Base-by-base conservation (phyloP, 2,329 filamentous ascomycete species). In the Hymenoscyphus infarciens region DNA sequence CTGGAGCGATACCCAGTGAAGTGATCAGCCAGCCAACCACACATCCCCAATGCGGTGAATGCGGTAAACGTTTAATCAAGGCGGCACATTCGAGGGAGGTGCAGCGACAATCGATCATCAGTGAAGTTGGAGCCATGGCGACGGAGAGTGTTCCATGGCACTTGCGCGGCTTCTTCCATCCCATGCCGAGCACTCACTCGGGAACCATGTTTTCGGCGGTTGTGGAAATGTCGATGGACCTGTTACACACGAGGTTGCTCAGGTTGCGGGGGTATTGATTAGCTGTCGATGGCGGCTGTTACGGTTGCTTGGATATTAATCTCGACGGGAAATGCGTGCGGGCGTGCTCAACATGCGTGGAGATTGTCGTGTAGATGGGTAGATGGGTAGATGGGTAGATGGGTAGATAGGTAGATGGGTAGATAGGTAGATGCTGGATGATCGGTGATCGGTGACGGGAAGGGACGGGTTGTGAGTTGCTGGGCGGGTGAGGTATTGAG, bases 191-290 rank as follows among this genome's bases (percentile, higher is more conserved):
- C 15, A 6, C 10, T 22, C 19, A 13, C 10, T 31, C 7, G 29
- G 5, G 10, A 10, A 10, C 19, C 45, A 52, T 52, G 19, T 10
- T 25, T 52, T 52, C 22, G 45, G 19, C 19, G n/a, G 22, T 52
- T 22, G 39, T 45, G 39, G 35, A 49, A 25, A 49, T 19, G 22
- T 35, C 33, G 35, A 57, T 57, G 56, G 22, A 39, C 56, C 35
- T 38, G 57, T 59, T 49, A 49, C 57, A 59, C 57, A 59, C 56
- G 25, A 27, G 15, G 42, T 49, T 22, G n/a, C 42, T 49, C 42
- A 27, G 19, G 42, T 49, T 22, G 45, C 45, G 45, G 19, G 45
- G 19, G 13, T 52, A 22, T 52, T 52, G 45, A 52, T 52, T 22
- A 52, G 45, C 19, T 52, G 45, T 22, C 19, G n/a, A 52, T 22